A percentile compares a stretch with the other conserved stretches of the same genome.
Evolutionary conservation across 768 basidiomycete genomes (phyloP).

Genomic region (Hericium coralloides): DNA sequence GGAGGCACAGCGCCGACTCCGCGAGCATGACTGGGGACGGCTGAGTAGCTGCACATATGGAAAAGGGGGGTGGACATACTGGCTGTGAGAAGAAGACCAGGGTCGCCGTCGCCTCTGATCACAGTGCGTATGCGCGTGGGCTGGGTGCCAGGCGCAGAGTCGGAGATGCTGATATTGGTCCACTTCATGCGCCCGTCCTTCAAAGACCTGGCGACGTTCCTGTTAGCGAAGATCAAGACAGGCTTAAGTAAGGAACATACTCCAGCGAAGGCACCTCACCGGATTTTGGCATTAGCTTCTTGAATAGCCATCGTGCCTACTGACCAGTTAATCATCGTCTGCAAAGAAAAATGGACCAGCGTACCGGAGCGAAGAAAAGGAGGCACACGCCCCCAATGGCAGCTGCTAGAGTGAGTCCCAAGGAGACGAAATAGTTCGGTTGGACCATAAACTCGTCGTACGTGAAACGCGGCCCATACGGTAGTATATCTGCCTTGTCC

Average conservation of each 20-base stretch:
- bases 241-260: slow-evolving; percentile 31
- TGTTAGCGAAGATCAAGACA: neutral
- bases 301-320: slow-evolving; percentile 50
- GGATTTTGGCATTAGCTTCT: slow-evolving; percentile 39
- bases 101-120: slow-evolving; percentile 64
- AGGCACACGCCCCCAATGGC: slow-evolving; percentile 7
- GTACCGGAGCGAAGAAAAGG: slow-evolving; percentile 20
- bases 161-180: slow-evolving; percentile 64
- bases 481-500: slow-evolving; percentile 1
- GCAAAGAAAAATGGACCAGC: neutral
- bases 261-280: slow-evolving; percentile 58
- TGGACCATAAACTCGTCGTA: slow-evolving; percentile 65
- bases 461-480: slow-evolving; percentile 64
- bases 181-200: slow-evolving; percentile 51
- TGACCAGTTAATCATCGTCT: neutral
- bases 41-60: neutral
- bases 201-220: slow-evolving; percentile 33
- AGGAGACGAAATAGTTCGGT: slow-evolving; percentile 30
- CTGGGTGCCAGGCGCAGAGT: slow-evolving; percentile 17
- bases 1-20: slow-evolving; percentile 68
- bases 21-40: slow-evolving; percentile 52
- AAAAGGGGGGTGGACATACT: slow-evolving; percentile 25
- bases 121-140: slow-evolving; percentile 47
- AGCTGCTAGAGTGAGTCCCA: slow-evolving; percentile 29
- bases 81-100: slow-evolving; percentile 58